These are phyloP conservation scores for Pseudomonodictys pantanalensis DNA, from an alignment of 495 filamentous ascomycete genomes.

Conservation along the genomic window DNA sequence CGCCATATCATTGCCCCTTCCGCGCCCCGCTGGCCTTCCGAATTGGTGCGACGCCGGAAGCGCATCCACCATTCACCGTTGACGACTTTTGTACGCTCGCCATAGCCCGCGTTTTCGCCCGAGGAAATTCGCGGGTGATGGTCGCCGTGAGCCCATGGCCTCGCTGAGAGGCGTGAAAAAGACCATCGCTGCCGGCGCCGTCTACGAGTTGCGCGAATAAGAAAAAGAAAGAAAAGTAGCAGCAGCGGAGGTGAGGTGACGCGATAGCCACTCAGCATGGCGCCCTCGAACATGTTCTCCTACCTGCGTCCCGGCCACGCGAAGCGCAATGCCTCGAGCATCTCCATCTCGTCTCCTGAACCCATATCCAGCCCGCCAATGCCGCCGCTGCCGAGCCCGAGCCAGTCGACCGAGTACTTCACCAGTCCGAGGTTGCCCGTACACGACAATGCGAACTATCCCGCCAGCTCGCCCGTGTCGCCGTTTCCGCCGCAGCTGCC, in stretches of 20 bases:
- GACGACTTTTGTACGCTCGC: background rate
- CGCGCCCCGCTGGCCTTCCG: constrained; percentile 10
- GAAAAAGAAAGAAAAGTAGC: constrained; percentile 9
- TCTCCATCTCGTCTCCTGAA: constrained; percentile 13
- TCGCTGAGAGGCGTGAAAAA: constrained; percentile 24
- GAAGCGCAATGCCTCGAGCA: constrained; percentile 36
- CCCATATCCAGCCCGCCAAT: constrained; percentile 4
- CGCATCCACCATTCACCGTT: background rate
- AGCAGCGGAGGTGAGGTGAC: background rate
- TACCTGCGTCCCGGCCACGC: constrained; percentile 43
- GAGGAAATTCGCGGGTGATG: constrained; percentile 15
- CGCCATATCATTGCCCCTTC: background rate
- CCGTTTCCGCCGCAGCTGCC: constrained; percentile 41
- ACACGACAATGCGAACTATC: constrained; percentile 21
- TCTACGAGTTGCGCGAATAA: background rate
- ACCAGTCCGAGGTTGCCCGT: constrained; percentile 12
- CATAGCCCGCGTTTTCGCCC: background rate
- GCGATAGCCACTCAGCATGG: constrained; percentile 16
- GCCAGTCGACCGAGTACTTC: constrained; percentile 25
- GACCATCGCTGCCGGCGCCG: background rate
- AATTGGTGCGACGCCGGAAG: constrained; percentile 24
- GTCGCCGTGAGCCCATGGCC: constrained; percentile 22
- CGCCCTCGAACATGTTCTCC: constrained; percentile 42
- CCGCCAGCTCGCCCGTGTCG: constrained; percentile 38
- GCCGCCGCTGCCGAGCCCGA: constrained; percentile 10